Evolutionary conservation across 129 eudicot species (phyloP).

Genomic region (Flaveria linearis): DNA sequence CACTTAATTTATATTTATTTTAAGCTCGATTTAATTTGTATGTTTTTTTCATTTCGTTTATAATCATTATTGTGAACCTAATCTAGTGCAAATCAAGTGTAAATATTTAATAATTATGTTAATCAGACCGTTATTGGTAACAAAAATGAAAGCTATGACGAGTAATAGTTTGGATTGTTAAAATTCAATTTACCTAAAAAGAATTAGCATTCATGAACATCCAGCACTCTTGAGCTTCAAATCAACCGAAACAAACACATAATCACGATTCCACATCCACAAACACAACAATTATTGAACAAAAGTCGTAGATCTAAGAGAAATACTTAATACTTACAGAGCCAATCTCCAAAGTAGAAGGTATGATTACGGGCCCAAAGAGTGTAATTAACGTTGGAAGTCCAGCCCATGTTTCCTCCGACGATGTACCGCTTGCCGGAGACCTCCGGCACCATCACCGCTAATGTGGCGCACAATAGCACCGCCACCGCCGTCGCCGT

Average conservation of each 20-base stretch:
- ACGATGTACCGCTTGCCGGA: conserved; percentile 53
- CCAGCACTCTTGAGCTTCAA: conserved; percentile 19
- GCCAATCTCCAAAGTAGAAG: conserved; percentile 78
- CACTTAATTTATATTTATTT: too few species aligned
- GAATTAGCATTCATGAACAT: neutral
- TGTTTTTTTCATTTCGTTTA: too few species aligned
- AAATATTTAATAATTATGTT: too few species aligned
- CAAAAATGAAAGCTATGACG: too few species aligned
- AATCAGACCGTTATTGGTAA: too few species aligned
- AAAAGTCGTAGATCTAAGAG: conserved; percentile 24
- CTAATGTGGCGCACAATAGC: conserved; percentile 34
- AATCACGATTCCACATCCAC: neutral
- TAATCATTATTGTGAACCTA: too few species aligned
- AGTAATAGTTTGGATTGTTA: too few species aligned
- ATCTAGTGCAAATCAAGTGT: too few species aligned
- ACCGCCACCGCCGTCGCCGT: conserved; percentile 31
- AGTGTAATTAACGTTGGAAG: conserved; percentile 57
- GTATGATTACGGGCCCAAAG: conserved; percentile 67
- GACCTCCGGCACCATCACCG: conserved; percentile 59
- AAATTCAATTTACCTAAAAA: too few species aligned
- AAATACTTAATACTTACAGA: conserved; percentile 50
- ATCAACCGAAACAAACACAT: conserved; percentile 11
- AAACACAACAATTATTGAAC: neutral
- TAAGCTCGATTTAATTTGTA: too few species aligned
- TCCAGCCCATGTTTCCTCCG: conserved; percentile 68